Percentiles rank a stretch among this genome's conserved stretches.
Conservation (phyloP, 768 basidiomycete genomes). For the Pisolithus albus region DNA sequence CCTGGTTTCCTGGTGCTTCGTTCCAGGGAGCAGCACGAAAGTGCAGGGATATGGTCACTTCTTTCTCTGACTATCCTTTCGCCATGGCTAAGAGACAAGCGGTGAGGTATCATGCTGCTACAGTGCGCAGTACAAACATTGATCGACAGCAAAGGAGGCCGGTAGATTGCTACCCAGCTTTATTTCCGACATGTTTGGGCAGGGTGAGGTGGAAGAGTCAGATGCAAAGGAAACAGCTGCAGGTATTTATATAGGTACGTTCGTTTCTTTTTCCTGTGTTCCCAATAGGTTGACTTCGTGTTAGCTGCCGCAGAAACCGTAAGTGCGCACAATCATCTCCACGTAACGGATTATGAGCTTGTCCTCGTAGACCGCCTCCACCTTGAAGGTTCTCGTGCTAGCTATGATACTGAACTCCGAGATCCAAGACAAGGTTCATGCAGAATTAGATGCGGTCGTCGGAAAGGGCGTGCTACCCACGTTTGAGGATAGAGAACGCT, state of each 20-base stretch:
- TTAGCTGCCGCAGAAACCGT: slow-evolving; percentile 24
- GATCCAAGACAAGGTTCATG: slow-evolving; percentile 16
- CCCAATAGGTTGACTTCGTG: slow-evolving; percentile 10
- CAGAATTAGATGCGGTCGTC: slow-evolving; percentile 19
- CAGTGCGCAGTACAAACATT: too few relatives aligned
- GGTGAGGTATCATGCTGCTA: too few relatives aligned
- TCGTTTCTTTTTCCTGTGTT: too few relatives aligned
- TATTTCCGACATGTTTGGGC: too few relatives aligned
- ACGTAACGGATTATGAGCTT: neutral
- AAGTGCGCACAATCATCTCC: neutral
- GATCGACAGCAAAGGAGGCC: too few relatives aligned
- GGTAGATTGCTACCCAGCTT: too few relatives aligned
- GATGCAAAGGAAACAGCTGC: too few relatives aligned
- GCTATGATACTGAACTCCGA: slow-evolving; percentile 24
- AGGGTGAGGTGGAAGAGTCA: too few relatives aligned
- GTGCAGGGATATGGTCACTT: neutral
- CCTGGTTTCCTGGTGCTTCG: slow-evolving; percentile 15
- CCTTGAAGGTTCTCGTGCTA: slow-evolving; percentile 19
- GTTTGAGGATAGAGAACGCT: slow-evolving; percentile 16
- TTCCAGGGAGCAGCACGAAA: neutral
- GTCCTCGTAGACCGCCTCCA: slow-evolving; percentile 14
- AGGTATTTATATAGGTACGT: too few relatives aligned
- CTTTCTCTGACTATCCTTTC: neutral
- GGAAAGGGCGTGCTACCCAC: slow-evolving; percentile 14
- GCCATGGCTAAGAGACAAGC: slow-evolving; percentile 4